phyloP scores from a whole-genome alignment of 495 filamentous ascomycete species.

The Penicillium turbatum region DNA sequence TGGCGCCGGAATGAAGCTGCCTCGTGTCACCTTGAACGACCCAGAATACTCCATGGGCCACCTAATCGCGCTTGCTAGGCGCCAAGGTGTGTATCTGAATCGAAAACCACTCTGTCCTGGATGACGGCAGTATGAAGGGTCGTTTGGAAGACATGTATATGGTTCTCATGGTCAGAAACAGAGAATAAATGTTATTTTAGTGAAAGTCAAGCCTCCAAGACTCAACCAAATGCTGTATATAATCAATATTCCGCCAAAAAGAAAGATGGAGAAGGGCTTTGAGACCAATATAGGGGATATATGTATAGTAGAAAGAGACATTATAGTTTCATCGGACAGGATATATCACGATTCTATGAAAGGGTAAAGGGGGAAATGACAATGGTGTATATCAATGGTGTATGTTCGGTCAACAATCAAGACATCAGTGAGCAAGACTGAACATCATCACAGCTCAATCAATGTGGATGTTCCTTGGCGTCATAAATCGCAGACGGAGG shows the following conservation, averaged over 20 bases:
- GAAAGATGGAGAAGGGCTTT: neutral
- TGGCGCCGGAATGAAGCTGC: neutral
- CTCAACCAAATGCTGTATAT: conserved; percentile 1
- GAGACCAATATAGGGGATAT: conserved; percentile 1
- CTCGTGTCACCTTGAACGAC: neutral
- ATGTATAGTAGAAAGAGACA: conserved; percentile 6
- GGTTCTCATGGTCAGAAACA: neutral
- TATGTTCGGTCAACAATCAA: neutral
- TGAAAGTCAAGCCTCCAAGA: neutral
- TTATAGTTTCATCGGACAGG: neutral
- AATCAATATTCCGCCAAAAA: neutral
- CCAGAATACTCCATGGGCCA: neutral
- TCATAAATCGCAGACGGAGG: neutral
- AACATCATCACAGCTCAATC: neutral
- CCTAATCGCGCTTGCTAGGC: too few species aligned
- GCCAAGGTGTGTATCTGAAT: too few species aligned
- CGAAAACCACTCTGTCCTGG: too few species aligned
- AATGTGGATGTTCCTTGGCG: conserved; percentile 10
- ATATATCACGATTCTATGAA: neutral
- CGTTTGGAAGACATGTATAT: too few species aligned
- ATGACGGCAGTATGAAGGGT: too few species aligned
- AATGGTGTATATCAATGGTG: neutral
- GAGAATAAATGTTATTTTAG: neutral
- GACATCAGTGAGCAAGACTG: neutral
- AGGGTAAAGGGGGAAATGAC: neutral